These are phyloP conservation scores for Hyphopichia wangnamkhiaoensis DNA, from an alignment of 1,139 yeast species.

Conservation along the genomic window DNA sequence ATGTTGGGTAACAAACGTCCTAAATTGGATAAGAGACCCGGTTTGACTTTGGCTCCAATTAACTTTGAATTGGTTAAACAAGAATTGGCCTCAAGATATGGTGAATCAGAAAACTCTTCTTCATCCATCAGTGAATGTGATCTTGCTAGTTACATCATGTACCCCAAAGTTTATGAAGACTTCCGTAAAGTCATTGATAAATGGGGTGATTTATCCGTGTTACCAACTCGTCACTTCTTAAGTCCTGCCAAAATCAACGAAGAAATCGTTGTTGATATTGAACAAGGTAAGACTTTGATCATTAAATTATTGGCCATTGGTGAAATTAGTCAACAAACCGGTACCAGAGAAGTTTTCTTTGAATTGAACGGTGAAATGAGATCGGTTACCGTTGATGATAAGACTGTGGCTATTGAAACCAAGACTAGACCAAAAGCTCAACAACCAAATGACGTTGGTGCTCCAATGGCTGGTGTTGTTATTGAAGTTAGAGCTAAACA, in stretches of 20 bases:
- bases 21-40: slow-evolving; percentile 88
- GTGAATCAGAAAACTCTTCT: slow-evolving; percentile 12
- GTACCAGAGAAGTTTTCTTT: slow-evolving; percentile 93
- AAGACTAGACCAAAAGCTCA: slow-evolving; percentile 90
- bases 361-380: slow-evolving; percentile 98
- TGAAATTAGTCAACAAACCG: slow-evolving; percentile 80
- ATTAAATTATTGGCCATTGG: slow-evolving; percentile 92
- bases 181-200: slow-evolving; percentile 71
- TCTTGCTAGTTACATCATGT: slow-evolving; percentile 94
- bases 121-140: slow-evolving; percentile 74
- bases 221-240: slow-evolving; percentile 89
- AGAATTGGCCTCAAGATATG: slow-evolving; percentile 69
- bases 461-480: slow-evolving; percentile 99
- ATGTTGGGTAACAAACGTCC: slow-evolving; percentile 83
- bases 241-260: slow-evolving; percentile 86
- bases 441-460: slow-evolving; percentile 92
- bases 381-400: slow-evolving; percentile 89
- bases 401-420: slow-evolving; percentile 79
- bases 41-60: slow-evolving; percentile 80
- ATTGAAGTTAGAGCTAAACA: slow-evolving; percentile 89
- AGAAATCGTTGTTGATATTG: slow-evolving; percentile 86
- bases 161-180: slow-evolving; percentile 94
- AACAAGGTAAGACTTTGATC: slow-evolving; percentile 91
- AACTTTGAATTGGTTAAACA: slow-evolving; percentile 70
- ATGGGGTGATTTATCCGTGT: slow-evolving; percentile 89